A percentile compares a stretch with the other conserved stretches of the same genome.
These are phyloP conservation scores for Termitomyces sp. DNA, from an alignment of 768 basidiomycete species.

Conservation along the genomic window DNA sequence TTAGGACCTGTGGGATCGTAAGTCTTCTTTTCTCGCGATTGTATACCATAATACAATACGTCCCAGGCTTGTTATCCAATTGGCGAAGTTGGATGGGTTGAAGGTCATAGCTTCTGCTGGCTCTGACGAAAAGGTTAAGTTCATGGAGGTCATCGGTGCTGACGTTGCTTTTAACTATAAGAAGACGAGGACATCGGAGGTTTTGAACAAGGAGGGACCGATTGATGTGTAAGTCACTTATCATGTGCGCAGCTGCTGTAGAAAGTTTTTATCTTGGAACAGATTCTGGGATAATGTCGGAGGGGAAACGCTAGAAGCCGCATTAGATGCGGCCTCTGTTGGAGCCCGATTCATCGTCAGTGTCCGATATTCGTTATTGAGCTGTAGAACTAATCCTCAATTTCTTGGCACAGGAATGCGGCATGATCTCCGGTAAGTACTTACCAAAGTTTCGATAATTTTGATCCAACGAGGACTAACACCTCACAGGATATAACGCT, in stretches of 20 bases:
- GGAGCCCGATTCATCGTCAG: conserved; percentile 42
- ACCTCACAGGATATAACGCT: conserved; percentile 22
- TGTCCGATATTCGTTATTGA: neutral
- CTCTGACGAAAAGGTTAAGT: conserved; percentile 64
- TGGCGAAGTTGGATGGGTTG: conserved; percentile 42
- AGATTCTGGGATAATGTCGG: conserved; percentile 59
- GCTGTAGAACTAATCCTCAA: neutral
- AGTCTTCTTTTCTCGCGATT: conserved; percentile 13
- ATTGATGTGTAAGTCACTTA: neutral
- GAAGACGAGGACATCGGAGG: conserved; percentile 41
- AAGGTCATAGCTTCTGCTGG: conserved; percentile 73
- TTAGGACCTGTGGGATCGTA: conserved; percentile 52
- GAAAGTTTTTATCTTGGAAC: neutral
- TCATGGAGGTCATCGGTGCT: conserved; percentile 50
- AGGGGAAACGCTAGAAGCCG: conserved; percentile 54
- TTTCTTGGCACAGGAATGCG: conserved; percentile 24
- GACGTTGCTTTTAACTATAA: conserved; percentile 76
- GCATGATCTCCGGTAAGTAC: conserved; percentile 27
- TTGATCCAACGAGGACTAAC: neutral
- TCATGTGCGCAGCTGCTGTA: neutral
- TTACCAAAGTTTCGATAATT: neutral
- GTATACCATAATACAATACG: neutral
- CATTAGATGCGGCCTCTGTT: conserved; percentile 36
- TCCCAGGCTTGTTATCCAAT: conserved; percentile 40
- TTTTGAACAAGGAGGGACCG: conserved; percentile 39